Percentiles rank a stretch among this genome's conserved stretches.
Evolutionary conservation across 805 yeast species (phyloP).

Genomic region (Metschnikowia aberdeeniae): DNA sequence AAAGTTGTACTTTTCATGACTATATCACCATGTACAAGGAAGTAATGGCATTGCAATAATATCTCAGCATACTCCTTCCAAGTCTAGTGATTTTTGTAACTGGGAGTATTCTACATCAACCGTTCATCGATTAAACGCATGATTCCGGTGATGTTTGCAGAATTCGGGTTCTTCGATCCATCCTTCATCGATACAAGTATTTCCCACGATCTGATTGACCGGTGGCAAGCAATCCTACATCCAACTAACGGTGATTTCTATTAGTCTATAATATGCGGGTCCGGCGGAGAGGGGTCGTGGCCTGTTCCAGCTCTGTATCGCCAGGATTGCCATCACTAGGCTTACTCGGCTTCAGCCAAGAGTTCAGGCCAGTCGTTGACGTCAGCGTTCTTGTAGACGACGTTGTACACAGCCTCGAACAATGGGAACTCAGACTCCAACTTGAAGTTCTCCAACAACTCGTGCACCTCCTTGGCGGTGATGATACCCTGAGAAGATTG

Average conservation of each 20-base stretch:
- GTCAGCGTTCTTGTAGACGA: slow-evolving; percentile 38
- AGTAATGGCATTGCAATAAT: no score
- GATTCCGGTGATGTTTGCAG: no score
- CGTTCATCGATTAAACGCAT: no score
- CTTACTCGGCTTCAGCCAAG: slow-evolving; percentile 24
- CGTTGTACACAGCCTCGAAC: slow-evolving; percentile 44
- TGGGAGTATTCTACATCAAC: no score
- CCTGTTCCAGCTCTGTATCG: slow-evolving; percentile 3
- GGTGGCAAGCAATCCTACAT: no score
- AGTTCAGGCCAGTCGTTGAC: slow-evolving; percentile 40
- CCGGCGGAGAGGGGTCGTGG: slow-evolving; percentile 4
- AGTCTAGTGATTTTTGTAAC: no score
- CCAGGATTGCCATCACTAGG: neutral
- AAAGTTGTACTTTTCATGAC: neutral
- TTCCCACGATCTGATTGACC: no score
- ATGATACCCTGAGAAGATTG: slow-evolving; percentile 46
- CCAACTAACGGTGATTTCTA: neutral
- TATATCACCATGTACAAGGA: no score
- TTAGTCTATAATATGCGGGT: slow-evolving; percentile 5
- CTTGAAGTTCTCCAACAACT: slow-evolving; percentile 34
- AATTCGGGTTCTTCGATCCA: no score
- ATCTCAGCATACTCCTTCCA: no score
- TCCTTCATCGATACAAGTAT: no score
- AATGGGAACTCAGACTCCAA: slow-evolving; percentile 38
- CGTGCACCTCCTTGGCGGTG: slow-evolving; percentile 46